Evolutionary conservation across 495 filamentous ascomycete species (phyloP).

Genomic region (Aspergillus baeticus): DNA sequence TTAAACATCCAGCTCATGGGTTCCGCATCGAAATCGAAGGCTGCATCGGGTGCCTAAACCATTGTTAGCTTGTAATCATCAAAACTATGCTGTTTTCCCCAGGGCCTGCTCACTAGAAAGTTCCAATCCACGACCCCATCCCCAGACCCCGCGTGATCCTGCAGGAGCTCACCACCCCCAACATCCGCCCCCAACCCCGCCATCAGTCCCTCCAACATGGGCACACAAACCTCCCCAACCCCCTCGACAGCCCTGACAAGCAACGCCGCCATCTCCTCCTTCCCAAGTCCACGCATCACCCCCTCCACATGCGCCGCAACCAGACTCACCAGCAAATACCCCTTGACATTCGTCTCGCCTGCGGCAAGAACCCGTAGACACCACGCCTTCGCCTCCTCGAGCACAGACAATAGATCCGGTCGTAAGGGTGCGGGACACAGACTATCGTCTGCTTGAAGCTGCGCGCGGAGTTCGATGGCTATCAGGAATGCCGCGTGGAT

Average conservation of each 20-base stretch:
- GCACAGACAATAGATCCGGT: slow-evolving; percentile 43
- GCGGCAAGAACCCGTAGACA: slow-evolving; percentile 35
- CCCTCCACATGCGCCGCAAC: slow-evolving; percentile 45
- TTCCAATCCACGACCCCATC: no score
- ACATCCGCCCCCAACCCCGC: background rate
- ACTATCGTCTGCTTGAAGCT: slow-evolving; percentile 48
- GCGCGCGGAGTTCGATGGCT: slow-evolving; percentile 6
- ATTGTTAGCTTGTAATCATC: no score
- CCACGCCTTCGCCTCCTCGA: slow-evolving; percentile 48
- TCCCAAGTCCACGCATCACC: slow-evolving; percentile 31
- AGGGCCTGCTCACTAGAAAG: background rate
- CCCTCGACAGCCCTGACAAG: slow-evolving; percentile 42
- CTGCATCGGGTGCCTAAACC: background rate
- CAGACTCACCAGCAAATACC: slow-evolving; percentile 42
- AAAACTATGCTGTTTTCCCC: no score
- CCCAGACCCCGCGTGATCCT: no score
- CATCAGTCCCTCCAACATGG: background rate
- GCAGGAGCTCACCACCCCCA: no score
- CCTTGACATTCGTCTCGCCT: slow-evolving; percentile 58
- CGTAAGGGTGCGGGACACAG: slow-evolving; percentile 22
- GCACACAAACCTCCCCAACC: slow-evolving; percentile 18
- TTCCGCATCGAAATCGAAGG: background rate
- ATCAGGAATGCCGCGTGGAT: slow-evolving; percentile 9
- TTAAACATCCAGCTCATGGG: background rate
- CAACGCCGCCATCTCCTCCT: slow-evolving; percentile 26